Evolutionary conservation across 306 rosid genomes (phyloP).

Genomic region (Vicia faba): DNA sequence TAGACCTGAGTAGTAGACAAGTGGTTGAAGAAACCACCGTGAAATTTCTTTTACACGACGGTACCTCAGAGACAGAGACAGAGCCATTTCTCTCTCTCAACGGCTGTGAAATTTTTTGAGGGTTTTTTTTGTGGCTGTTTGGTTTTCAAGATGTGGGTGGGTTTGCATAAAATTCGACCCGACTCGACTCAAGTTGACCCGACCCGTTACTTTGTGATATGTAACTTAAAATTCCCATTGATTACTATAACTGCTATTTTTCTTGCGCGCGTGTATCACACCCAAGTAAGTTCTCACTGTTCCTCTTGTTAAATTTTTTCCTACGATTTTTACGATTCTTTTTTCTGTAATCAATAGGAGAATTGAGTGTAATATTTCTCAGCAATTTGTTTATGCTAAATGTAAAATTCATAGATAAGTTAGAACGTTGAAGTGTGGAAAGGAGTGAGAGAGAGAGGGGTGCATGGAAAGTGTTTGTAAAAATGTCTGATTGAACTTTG

Average conservation of each 20-base stretch:
- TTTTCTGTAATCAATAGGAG: no score
- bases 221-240: no score
- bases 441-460: neutral
- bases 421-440: neutral
- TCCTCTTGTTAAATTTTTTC: no score
- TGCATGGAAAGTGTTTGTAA: neutral
- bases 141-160: neutral
- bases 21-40: slow-evolving; percentile 25
- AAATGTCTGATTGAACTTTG: slow-evolving; percentile 1
- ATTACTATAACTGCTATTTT: no score
- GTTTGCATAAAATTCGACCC: neutral
- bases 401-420: neutral
- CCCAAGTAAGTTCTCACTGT: no score
- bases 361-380: no score
- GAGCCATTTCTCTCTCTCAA: slow-evolving; percentile 6
- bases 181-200: neutral
- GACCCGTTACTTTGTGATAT: no score
- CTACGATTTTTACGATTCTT: no score
- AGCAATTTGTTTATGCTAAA: no score
- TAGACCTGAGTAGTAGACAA: slow-evolving; percentile 35
- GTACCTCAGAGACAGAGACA: slow-evolving; percentile 44
- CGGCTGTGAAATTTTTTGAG: neutral
- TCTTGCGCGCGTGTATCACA: no score
- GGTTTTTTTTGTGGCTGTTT: neutral
- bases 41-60: slow-evolving; percentile 45